These are phyloP conservation scores for Clausena lansium DNA, from an alignment of 345 rosid species.

Conservation along the genomic window DNA sequence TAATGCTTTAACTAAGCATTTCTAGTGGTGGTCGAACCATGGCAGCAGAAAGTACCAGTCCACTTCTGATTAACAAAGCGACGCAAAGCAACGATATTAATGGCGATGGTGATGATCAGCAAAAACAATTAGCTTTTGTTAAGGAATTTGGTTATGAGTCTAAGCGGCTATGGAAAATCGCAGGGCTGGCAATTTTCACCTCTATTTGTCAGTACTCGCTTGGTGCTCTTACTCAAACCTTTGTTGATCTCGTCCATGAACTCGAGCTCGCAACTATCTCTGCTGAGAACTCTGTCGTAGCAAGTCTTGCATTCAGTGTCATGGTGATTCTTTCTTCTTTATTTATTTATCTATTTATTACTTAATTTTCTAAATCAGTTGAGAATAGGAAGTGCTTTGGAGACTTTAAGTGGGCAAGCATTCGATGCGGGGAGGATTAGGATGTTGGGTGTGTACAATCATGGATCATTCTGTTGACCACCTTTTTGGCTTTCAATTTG, in stretches of 20 bases:
- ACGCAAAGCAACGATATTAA: background rate
- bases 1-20: background rate
- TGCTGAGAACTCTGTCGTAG: slow-evolving; percentile 82
- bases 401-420: slow-evolving; percentile 92
- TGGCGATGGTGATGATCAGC: background rate
- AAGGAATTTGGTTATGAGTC: slow-evolving; percentile 69
- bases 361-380: slow-evolving; percentile 37
- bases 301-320: slow-evolving; percentile 82
- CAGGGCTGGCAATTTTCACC: slow-evolving; percentile 89
- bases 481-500: no score
- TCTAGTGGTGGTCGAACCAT: background rate
- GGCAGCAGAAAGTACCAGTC: slow-evolving; percentile 33
- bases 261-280: slow-evolving; percentile 85
- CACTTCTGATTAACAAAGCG: slow-evolving; percentile 25
- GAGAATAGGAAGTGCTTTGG: slow-evolving; percentile 96
- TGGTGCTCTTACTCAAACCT: slow-evolving; percentile 88
- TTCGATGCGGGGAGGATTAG: slow-evolving; percentile 72
- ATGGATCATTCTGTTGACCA: slow-evolving; percentile 72
- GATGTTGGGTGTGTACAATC: slow-evolving; percentile 88
- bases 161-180: slow-evolving; percentile 68
- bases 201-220: slow-evolving; percentile 74
- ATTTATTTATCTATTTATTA: background rate
- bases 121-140: slow-evolving; percentile 2
- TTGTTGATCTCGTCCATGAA: slow-evolving; percentile 69
- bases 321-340: slow-evolving; percentile 45